Conservation (phyloP, 768 basidiomycete genomes). For the Naganishia randhawae region DNA sequence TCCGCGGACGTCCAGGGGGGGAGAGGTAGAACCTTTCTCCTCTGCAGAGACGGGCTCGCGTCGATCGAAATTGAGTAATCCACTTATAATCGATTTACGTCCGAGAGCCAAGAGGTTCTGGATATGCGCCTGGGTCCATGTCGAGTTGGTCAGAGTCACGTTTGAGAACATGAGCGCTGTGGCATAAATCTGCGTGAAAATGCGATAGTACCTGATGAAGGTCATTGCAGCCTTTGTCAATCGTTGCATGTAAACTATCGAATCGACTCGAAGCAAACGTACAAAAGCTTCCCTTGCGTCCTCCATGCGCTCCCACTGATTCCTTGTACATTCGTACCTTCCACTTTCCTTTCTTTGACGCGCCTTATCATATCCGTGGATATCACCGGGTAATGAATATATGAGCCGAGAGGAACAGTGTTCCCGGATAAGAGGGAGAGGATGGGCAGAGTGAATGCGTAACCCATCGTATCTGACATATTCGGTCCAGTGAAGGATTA, state of each 20-base stretch:
- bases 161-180: conserved; percentile 65
- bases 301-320: conserved; percentile 56
- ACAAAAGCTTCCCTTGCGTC: conserved; percentile 66
- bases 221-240: not conserved
- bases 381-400: conserved; percentile 95
- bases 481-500: conserved; percentile 19
- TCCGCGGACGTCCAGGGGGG: not conserved
- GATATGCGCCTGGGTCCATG: conserved; percentile 87
- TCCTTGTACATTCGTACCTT: conserved; percentile 51
- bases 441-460: conserved; percentile 85
- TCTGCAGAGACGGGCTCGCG: not conserved
- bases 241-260: not conserved
- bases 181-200: conserved; percentile 81
- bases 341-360: conserved; percentile 54
- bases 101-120: conserved; percentile 60
- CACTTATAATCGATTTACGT: conserved; percentile 29
- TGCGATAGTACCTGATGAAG: conserved; percentile 56
- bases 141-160: conserved; percentile 81
- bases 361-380: conserved; percentile 79
- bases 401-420: conserved; percentile 73
- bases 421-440: conserved; percentile 60
- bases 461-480: conserved; percentile 87
- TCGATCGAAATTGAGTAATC: conserved; percentile 34
- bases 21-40: not conserved
- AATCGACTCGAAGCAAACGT: conserved; percentile 3